Percentiles rank a stretch among this genome's conserved stretches.
Evolutionary conservation across 2,329 filamentous ascomycete genomes (phyloP).

Genomic region (Pestalotiopsis sp.): DNA sequence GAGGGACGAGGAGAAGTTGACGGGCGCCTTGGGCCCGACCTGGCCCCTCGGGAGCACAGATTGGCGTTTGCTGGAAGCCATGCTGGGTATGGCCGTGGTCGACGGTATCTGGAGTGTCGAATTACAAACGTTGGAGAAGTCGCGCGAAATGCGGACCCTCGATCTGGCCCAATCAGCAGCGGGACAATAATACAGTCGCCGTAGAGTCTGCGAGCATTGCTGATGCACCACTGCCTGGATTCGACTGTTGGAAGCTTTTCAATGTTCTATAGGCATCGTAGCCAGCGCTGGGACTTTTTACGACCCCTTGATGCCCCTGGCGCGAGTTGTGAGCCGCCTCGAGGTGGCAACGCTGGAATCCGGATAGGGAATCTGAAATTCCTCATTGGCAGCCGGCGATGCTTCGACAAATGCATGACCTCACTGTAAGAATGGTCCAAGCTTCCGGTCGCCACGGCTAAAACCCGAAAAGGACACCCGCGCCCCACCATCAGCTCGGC

Average conservation of each 20-base stretch:
- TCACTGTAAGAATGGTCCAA: slow-evolving; percentile 14
- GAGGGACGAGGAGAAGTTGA: slow-evolving; percentile 60
- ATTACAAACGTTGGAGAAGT: neutral
- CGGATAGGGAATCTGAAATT: neutral
- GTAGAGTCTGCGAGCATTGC: neutral
- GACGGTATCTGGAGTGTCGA: neutral
- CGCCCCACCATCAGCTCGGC: slow-evolving; percentile 7
- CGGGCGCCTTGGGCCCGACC: slow-evolving; percentile 59
- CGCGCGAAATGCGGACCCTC: neutral
- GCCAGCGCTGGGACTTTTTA: neutral
- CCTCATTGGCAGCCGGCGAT: neutral
- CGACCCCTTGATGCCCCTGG: neutral
- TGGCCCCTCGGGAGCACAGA: slow-evolving; percentile 56
- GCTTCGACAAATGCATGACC: slow-evolving; percentile 14
- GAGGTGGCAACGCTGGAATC: neutral
- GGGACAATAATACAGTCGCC: neutral
- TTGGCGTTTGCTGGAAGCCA: slow-evolving; percentile 52
- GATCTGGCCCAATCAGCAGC: neutral
- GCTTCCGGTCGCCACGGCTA: slow-evolving; percentile 6
- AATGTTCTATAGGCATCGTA: neutral
- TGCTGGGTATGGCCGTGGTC: slow-evolving; percentile 18
- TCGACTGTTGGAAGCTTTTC: neutral
- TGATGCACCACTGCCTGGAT: neutral
- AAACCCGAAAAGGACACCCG: neutral
- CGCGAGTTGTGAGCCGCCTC: neutral